Evolutionary conservation across 192 early-diverging fungal species (phyloP), one percentile per base, ranked within the genome.

Genomic region (Coemansia furcata): DNA sequence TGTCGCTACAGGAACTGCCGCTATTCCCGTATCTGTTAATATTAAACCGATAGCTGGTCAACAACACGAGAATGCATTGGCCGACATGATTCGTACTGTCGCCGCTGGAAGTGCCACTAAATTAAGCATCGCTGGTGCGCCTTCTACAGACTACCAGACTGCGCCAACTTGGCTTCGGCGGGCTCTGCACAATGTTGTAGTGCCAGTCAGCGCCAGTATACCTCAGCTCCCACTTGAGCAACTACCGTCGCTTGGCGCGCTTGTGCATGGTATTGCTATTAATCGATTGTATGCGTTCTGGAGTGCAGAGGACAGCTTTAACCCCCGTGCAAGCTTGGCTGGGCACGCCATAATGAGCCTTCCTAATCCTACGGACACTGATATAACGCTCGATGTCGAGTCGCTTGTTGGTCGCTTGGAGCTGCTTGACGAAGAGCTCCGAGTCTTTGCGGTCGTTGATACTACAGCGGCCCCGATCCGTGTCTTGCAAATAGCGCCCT

Each of bases 231-330:
- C 77, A 2, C 54, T 14, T 21, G 11, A 26, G 2, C 6, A 62
- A 2, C n/a, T 67, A n/a, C 68, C 68, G 1, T 54, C 65, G 2
- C 2, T 69, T 29, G 60, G 43, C 14, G 68, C 35, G 17, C 26
- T 71, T 54, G 46, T 78, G 29, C 63, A 63, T 32, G 66, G 62
- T 17, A 35, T 73, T n/a, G 49, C 62, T n/a, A 62, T 72, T 11
- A 67, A 71, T 36, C 62, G 62, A 33, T n/a, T 79, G 12, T 79
- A 73, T 38, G 77, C 68, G 12, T 71, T 68, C 62, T 79, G 77
- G 77, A 73, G 71, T 46, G 68, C 77, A 8, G 26, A 66, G 42
- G 65, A 71, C 43, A 73, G 72, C 61, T 79, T 66, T 52, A 66
- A 68, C 17, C 77, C 77, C 4, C 73, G 77, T 65, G 50, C 58